A percentile compares a stretch with the other conserved stretches of the same genome.
phyloP scores from a whole-genome alignment of 257 asterid genomes.

The Ocimum tenuiflorum region DNA sequence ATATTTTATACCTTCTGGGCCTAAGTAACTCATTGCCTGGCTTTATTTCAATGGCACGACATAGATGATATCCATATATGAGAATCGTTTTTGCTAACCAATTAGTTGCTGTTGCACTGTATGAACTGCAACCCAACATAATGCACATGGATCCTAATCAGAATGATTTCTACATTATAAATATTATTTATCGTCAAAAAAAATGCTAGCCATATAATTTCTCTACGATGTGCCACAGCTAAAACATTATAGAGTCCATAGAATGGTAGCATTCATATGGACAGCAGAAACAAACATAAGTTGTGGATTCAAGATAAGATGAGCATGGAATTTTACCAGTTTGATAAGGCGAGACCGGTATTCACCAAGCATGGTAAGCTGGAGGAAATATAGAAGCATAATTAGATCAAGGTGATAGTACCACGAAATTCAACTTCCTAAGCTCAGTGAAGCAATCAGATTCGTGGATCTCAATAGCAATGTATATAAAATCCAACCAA shows the following conservation, averaged over 20 bases:
- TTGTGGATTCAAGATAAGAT: conserved; percentile 7
- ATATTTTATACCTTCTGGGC: background rate
- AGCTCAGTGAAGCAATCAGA: background rate
- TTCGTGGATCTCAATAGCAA: background rate
- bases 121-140: background rate
- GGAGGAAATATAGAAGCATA: conserved; percentile 30
- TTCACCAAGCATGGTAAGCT: conserved; percentile 78
- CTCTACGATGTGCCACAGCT: background rate
- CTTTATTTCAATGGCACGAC: background rate
- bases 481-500: conserved; percentile 6
- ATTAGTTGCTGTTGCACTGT: background rate
- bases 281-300: background rate
- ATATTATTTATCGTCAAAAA: background rate
- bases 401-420: conserved; percentile 21
- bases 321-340: conserved; percentile 50
- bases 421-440: conserved; percentile 6
- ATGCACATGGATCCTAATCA: background rate
- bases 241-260: background rate
- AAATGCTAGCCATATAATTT: background rate
- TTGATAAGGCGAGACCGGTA: conserved; percentile 72
- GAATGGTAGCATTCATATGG: background rate
- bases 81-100: background rate
- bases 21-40: background rate
- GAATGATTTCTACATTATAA: background rate
- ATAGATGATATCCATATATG: background rate